A percentile compares a stretch with the other conserved stretches of the same genome.
phyloP scores from a whole-genome alignment of 495 filamentous ascomycete genomes.

The Xylaria acuta region DNA sequence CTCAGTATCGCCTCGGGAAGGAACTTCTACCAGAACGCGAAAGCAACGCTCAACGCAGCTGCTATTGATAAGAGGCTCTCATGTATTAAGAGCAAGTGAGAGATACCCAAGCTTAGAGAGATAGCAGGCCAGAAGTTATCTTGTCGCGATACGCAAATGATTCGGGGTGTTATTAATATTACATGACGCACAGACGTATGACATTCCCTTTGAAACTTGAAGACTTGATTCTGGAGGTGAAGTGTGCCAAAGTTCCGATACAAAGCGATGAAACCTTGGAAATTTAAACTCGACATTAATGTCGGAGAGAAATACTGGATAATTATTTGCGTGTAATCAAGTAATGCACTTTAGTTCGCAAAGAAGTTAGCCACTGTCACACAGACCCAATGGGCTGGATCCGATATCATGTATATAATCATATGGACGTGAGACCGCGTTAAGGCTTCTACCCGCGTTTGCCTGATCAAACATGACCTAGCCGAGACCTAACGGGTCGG shows the following conservation, averaged over 20 bases:
- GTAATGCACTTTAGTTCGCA: background rate
- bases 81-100: constrained; percentile 23
- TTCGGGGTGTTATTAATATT: background rate
- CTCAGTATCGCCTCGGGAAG: constrained; percentile 53
- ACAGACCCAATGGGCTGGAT: too few relatives aligned
- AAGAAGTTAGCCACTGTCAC: too few relatives aligned
- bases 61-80: constrained; percentile 28
- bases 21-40: constrained; percentile 52
- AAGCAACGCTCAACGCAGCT: constrained; percentile 38
- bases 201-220: background rate
- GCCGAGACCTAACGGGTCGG: too few relatives aligned
- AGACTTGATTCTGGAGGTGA: background rate
- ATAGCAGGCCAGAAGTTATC: background rate
- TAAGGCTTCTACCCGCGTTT: too few relatives aligned
- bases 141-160: background rate
- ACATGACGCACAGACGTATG: background rate
- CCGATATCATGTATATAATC: too few relatives aligned
- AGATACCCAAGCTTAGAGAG: background rate
- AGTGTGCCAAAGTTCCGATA: background rate
- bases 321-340: background rate
- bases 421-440: too few relatives aligned
- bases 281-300: background rate
- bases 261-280: background rate
- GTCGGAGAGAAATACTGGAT: background rate
- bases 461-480: too few relatives aligned